Evolutionary conservation across 805 yeast species (phyloP), one percentile per base, ranked within the genome.

Genomic region (Starmerella cellae): DNA sequence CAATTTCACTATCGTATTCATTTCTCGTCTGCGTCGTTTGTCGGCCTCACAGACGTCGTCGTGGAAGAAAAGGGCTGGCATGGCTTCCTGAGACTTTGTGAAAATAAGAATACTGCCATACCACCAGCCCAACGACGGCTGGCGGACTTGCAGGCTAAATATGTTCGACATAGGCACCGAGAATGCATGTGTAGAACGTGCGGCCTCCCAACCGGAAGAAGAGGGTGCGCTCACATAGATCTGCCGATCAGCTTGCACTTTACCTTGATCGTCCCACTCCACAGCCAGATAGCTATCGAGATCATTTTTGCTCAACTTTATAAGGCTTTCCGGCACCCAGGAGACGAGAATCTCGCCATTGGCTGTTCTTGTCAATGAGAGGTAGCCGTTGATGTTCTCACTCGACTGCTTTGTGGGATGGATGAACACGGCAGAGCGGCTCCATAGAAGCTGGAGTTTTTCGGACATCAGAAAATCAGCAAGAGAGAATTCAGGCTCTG

Each of bases 51-150:
- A 74, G 52, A 82, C 87, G 42, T 82, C 80, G 56, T 91, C 98
- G 60, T 91, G 98, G 65, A 91, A 87, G 60, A 87, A 91, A 32
- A 91, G 55, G 4, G 85, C 79, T 0, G 97, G 97, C 16, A 84
- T 61, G 35, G 76, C 74, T 8, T 74, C 74, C 33, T 64, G 74
- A 26, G 61, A 57, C 49, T 73, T 72, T 1, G 88, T 73, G 59
- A 83, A 79, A 23, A 91, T 60, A 2, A 84, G 65, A 14, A 88
- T 64, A 0, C 95, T 82, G 0, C 99, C 99, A 62, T 73, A 75
- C 95, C 96, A 88, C 75, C 85, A 77, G 2, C 87, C 94, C 14
- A 75, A 64, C 2, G 85, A 76, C 5, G 95, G 96, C 2, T 78
- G 78, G 41, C 96, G 69, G 11, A 79, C 72, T 59, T 87, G 94